These are phyloP conservation scores for Sugiyamaella valdiviana DNA, from an alignment of 805 yeast genomes.

Conservation along the genomic window DNA sequence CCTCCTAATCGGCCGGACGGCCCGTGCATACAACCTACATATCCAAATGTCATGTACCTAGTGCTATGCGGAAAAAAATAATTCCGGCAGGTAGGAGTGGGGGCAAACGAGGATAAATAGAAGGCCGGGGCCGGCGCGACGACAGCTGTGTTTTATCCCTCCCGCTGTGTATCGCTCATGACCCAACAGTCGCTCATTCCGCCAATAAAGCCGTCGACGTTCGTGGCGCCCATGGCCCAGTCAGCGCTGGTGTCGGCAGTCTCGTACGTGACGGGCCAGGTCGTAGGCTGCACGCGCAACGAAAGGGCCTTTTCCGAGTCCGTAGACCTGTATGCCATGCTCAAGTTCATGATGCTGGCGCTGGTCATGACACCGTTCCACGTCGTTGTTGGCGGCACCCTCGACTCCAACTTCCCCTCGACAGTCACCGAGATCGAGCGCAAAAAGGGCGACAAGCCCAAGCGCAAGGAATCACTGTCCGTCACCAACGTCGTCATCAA, in stretches of 20 bases:
- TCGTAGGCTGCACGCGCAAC: background rate
- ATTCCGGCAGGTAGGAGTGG: background rate
- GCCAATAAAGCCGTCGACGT: background rate
- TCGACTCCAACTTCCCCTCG: constrained; percentile 5
- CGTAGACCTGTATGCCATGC: background rate
- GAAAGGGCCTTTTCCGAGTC: background rate
- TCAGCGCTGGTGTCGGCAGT: constrained; percentile 4
- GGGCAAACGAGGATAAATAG: background rate
- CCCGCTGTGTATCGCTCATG: background rate
- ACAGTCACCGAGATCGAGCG: constrained; percentile 1
- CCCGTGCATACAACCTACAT: background rate
- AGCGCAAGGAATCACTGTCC: constrained; percentile 1
- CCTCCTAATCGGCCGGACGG: too few relatives aligned
- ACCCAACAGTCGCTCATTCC: background rate
- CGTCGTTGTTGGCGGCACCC: constrained; percentile 1
- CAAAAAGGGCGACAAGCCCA: background rate
- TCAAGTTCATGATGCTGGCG: constrained; percentile 3
- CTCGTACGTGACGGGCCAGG: constrained; percentile 5
- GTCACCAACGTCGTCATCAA: constrained; percentile 10
- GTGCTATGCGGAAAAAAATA: background rate
- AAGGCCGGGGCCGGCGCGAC: background rate
- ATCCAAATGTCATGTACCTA: background rate
- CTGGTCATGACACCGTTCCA: constrained; percentile 4
- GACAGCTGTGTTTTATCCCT: background rate
- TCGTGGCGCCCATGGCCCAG: background rate